These are phyloP conservation scores for Hypomyces rosellus DNA, from an alignment of 2,329 filamentous ascomycete species.

Conservation along the genomic window DNA sequence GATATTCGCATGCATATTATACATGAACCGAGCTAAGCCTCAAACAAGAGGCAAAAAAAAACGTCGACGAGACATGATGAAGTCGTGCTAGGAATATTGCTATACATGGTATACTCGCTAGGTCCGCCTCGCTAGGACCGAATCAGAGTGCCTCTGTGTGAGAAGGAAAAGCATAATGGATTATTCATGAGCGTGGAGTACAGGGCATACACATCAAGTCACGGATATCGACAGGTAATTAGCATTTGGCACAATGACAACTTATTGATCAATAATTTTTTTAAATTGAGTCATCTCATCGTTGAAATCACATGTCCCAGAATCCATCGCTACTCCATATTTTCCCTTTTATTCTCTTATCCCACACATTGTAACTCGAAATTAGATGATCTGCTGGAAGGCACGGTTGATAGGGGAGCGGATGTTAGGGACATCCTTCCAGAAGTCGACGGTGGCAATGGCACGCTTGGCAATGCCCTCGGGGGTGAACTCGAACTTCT, in stretches of 20 bases:
- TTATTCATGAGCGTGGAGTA: conserved; percentile 8
- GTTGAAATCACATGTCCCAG: conserved; percentile 19
- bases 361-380: background rate
- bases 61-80: too few species aligned
- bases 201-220: background rate
- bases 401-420: conserved; percentile 95
- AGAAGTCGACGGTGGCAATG: conserved; percentile 88
- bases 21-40: too few species aligned
- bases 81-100: too few species aligned
- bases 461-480: conserved; percentile 96
- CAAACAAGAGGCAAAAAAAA: too few species aligned
- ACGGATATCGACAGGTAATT: too few species aligned
- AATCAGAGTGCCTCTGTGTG: background rate
- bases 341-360: conserved; percentile 13
- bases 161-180: background rate
- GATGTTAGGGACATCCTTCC: conserved; percentile 85
- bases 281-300: conserved; percentile 6
- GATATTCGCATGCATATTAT: too few species aligned
- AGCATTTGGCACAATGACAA: too few species aligned
- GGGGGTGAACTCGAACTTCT: conserved; percentile 99
- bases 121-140: too few species aligned
- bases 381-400: conserved; percentile 93
- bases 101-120: too few species aligned
- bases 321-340: conserved; percentile 22
- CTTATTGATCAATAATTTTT: background rate